Base-by-base conservation (phyloP, 2,329 filamentous ascomycete species). In the Pyrenophora teres region DNA sequence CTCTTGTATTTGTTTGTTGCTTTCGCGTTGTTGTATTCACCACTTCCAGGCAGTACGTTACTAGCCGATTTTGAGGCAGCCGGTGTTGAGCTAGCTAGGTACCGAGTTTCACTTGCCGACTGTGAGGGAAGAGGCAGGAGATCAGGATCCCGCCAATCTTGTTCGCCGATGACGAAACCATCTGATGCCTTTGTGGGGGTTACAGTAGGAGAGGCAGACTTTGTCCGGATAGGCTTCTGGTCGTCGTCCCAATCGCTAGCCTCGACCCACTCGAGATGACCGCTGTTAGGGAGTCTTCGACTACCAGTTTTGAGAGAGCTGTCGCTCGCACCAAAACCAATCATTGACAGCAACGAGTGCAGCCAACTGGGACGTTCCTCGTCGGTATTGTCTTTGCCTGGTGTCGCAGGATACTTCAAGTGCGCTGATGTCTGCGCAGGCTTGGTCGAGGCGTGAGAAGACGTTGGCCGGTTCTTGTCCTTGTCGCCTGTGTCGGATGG, bases 81-180 rank as follows among this genome's bases (percentile, higher is more conserved):
- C 9, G 37, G 46, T 15, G 47, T 50, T 27, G 49, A n/a, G 8
- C 21, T 46, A 12, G 46, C 21, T 19, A 10, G 35, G 32, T 40
- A 25, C 40, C 5, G 39, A 8, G 21, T 27, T 16, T 44, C 54
- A 13, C 42, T 59, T n/a, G 68, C 62, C 8, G 73, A 55, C 30
- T 64, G 54, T 30, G 64, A 68, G 25, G 71, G 63, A 33, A 75
- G 69, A 2, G 79, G 80, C 18, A 90, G 78, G 15, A 91, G 76
- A 68, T 91, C 89, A 5, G 89, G 87, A 69, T 94, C 90, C 60
- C 89, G 83, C 90, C 90, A 93, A 68, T 94, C 90, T 60, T 94
- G 88, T 10, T 92, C 85, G n/a, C 89, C 90, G 63, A 93, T 92
- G 38, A 89, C 81, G 68, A 92, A 93, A 50, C 81, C 83, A 69